Conservation (phyloP, 164 flowering plant species). For the Nymphaea thermarum region DNA sequence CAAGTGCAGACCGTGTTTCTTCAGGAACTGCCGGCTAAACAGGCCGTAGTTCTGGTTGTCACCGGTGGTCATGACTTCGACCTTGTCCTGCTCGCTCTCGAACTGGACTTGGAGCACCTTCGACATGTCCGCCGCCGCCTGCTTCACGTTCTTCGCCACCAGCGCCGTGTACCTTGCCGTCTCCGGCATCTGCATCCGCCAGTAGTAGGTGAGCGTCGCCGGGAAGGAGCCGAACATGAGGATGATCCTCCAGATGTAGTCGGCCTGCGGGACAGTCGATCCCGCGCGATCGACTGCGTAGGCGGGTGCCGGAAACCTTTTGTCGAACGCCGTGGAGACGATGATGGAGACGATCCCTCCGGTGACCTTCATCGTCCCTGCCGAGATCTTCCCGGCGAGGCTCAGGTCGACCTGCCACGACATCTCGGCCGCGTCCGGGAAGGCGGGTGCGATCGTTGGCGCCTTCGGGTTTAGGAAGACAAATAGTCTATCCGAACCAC, state of each 20-base stretch:
- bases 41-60: conserved; percentile 2
- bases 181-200: conserved; percentile 68
- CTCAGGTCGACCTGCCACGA: no score
- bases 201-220: conserved; percentile 46
- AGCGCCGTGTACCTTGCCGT: conserved; percentile 53
- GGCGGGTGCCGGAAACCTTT: not conserved
- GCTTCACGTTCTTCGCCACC: conserved; percentile 44
- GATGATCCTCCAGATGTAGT: conserved; percentile 10
- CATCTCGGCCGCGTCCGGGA: no score
- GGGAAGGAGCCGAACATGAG: conserved; percentile 8
- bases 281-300: not conserved
- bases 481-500: no score
- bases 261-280: conserved; percentile 13
- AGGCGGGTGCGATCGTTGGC: no score
- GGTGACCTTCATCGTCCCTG: no score
- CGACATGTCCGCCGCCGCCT: conserved; percentile 27
- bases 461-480: no score
- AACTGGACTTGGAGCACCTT: conserved; percentile 25
- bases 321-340: conserved; percentile 7
- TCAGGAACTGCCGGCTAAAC: conserved; percentile 5
- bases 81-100: conserved; percentile 19
- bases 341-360: conserved; percentile 10
- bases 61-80: conserved; percentile 3
- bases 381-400: no score
- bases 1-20: conserved; percentile 9